Evolutionary conservation across 371 early-diverging fungal genomes (phyloP).

Genomic region (Chytridium lagenaria): DNA sequence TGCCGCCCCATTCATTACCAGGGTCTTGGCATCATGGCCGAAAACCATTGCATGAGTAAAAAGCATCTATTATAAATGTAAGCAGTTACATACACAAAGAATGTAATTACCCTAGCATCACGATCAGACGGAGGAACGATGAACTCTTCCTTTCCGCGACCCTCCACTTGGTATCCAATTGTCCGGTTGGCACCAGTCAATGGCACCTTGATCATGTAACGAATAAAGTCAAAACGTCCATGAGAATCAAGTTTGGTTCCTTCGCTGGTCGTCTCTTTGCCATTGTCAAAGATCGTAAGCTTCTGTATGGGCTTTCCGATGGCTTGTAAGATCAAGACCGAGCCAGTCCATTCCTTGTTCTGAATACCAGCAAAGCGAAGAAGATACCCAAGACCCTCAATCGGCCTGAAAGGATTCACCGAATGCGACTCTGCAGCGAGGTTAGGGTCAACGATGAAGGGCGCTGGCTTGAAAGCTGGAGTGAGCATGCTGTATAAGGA

Average conservation of each 20-base stretch:
- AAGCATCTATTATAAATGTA: slow-evolving; percentile 27
- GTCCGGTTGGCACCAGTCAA: slow-evolving; percentile 6
- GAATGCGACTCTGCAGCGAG: background rate
- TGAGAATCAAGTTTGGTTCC: slow-evolving; percentile 47
- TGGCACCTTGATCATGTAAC: slow-evolving; percentile 57
- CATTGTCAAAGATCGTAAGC: background rate
- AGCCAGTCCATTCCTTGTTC: slow-evolving; percentile 31
- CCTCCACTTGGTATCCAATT: slow-evolving; percentile 24
- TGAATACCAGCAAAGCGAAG: slow-evolving; percentile 38
- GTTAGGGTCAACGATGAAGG: background rate
- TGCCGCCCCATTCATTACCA: slow-evolving; percentile 24
- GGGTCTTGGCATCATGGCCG: slow-evolving; percentile 25
- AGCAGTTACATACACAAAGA: too few species aligned
- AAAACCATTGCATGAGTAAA: slow-evolving; percentile 31
- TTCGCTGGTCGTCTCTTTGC: slow-evolving; percentile 3
- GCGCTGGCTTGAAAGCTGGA: background rate
- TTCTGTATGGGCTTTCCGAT: slow-evolving; percentile 8
- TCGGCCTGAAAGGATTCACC: slow-evolving; percentile 4
- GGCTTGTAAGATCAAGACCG: slow-evolving; percentile 31
- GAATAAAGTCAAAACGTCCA: slow-evolving; percentile 56
- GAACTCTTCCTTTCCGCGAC: slow-evolving; percentile 16
- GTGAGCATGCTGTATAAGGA: background rate
- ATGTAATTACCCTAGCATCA: background rate
- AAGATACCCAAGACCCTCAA: slow-evolving; percentile 30
- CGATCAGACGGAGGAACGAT: slow-evolving; percentile 21